phyloP scores from a whole-genome alignment of 345 rosid species.

The Dipteronia sinensis region DNA sequence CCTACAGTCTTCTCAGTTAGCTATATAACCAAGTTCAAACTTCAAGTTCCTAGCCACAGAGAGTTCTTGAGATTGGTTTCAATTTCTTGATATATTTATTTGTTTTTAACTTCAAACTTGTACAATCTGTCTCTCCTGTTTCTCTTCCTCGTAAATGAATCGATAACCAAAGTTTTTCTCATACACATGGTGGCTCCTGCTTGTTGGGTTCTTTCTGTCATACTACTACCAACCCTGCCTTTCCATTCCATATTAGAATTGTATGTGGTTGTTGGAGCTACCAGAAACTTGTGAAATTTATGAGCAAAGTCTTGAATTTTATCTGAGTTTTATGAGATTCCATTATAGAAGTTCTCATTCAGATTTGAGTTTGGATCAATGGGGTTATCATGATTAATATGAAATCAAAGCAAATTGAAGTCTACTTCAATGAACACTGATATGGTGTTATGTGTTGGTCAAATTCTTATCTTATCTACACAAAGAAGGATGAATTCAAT shows the following conservation, averaged over 20 bases:
- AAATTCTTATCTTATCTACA: no score
- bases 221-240: neutral
- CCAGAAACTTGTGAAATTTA: neutral
- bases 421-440: no score
- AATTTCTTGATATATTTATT: constrained; percentile 7
- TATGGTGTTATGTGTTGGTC: no score
- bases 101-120: neutral
- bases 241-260: neutral
- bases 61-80: neutral
- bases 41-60: no score
- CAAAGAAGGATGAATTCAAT: no score
- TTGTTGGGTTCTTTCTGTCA: neutral
- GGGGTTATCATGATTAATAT: neutral
- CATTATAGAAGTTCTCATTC: neutral
- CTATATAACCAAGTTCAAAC: neutral
- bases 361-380: neutral
- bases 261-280: constrained; percentile 2
- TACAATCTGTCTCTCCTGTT: constrained; percentile 7
- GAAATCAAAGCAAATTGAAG: no score
- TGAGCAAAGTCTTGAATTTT: neutral
- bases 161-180: neutral
- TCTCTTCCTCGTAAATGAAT: constrained; percentile 13
- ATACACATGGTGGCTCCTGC: neutral
- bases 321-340: neutral
- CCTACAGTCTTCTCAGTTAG: constrained; percentile 69